Evolutionary conservation across 139 green algal species (phyloP).

Genomic region (Eudorina sp.): DNA sequence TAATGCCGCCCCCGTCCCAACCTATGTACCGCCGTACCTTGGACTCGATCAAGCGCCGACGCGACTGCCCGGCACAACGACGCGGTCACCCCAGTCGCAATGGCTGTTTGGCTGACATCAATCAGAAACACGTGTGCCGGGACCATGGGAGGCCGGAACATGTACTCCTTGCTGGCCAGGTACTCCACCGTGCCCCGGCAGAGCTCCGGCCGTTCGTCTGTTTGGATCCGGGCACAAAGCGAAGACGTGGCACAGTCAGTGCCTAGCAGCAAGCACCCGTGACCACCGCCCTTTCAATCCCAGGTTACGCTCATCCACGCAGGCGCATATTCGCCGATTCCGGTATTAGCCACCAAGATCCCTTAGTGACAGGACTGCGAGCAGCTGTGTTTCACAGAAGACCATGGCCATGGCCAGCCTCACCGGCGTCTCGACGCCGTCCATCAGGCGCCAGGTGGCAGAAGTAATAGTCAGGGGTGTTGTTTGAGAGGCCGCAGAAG

Average conservation of each 20-base stretch:
- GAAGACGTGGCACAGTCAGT: background rate
- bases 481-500: constrained; percentile 80
- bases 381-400: no score
- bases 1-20: no score
- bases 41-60: constrained; percentile 76
- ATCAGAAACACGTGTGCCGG: constrained; percentile 90
- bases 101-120: constrained; percentile 77
- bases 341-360: no score
- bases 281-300: no score
- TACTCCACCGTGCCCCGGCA: constrained; percentile 84
- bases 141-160: constrained; percentile 81
- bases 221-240: background rate
- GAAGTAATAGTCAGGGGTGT: constrained; percentile 83
- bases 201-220: constrained; percentile 82
- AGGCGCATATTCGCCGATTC: no score
- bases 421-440: constrained; percentile 51
- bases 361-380: no score
- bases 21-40: no score
- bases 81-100: constrained; percentile 76
- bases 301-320: no score
- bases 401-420: no score
- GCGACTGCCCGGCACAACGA: constrained; percentile 78
- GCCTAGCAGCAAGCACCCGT: no score
- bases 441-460: constrained; percentile 81
- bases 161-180: constrained; percentile 75